Base-by-base conservation (phyloP, 2,329 filamentous ascomycete genomes). In the Aspergillus nomiae region DNA sequence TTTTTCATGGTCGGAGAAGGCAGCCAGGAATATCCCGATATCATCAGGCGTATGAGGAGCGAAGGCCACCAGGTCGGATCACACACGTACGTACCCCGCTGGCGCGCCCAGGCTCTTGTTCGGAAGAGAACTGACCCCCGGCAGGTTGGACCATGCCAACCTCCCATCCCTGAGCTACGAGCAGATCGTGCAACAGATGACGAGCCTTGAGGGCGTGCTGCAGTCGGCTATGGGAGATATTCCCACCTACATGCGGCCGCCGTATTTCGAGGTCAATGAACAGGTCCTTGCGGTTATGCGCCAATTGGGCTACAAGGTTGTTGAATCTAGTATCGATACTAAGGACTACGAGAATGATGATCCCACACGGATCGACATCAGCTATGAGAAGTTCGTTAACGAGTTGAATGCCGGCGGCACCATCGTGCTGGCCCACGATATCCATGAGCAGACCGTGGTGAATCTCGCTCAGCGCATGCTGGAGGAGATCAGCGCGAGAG, bases 1-100 rank as follows among this genome's bases (percentile, higher is more conserved):
- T 90, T 91, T 73, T 90, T 89, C 76, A 81, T 89, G 63, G 86
- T 77, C 26, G 81, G 81, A 11, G 70, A 76, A 30, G 77, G 75
- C 38, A 56, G 65, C 21, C 62, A 70, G 12, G 62, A 67, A 11
- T 61, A 72, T 24, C 62, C 70, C 5, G 74, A 76, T 4, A 61
- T 77, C 14, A 64, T 75, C 4, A 67, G 68, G 46, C 71, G 77
- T 0, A 74, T 75, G 48, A 60, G 73, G 7, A 63, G 65, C 4
- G 77, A 80, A 53, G 81, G 81, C 0, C 82, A 84, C 61, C 82
- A 83, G 64, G 63, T 84, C 43, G 82, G 68, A 9, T 83, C 81
- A 24, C 82, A 83, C 64, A 81, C 80, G 76, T 81, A 70, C 45
- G 71, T 65, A 38, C 57, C 55, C n/a, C 36, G 12, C 14, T n/a